Conservation (phyloP, 2,329 filamentous ascomycete species). For the Diaporthe citriasiana region DNA sequence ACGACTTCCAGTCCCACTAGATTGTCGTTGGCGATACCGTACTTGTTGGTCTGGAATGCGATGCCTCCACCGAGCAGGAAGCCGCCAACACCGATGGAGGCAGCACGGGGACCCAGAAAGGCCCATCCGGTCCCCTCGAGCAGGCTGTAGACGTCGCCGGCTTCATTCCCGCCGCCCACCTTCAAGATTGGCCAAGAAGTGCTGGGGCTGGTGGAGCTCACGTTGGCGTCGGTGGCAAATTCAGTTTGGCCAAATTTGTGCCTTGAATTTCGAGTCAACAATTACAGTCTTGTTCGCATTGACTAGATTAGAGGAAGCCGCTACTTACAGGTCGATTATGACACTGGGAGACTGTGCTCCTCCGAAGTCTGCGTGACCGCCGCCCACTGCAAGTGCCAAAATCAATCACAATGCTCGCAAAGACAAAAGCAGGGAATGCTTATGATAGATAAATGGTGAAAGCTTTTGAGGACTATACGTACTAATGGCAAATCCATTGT, state of each 20-base stretch:
- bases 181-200: conserved; percentile 39
- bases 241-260: conserved; percentile 31
- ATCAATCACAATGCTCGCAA: not conserved
- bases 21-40: conserved; percentile 32
- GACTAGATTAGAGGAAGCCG: not conserved
- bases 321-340: conserved; percentile 34
- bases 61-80: conserved; percentile 39
- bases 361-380: conserved; percentile 37
- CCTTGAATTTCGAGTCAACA: not conserved
- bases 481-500: conserved; percentile 39
- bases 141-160: conserved; percentile 31
- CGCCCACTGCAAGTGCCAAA: conserved; percentile 24
- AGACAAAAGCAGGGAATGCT: not conserved
- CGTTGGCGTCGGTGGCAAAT: conserved; percentile 16
- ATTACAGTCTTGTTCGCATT: not conserved
- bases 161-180: conserved; percentile 34
- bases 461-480: not conserved
- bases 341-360: conserved; percentile 38
- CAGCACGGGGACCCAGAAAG: conserved; percentile 34
- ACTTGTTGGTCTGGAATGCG: conserved; percentile 35
- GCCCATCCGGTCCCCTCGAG: conserved; percentile 39
- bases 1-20: conserved; percentile 37
- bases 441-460: not conserved
- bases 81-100: conserved; percentile 34
- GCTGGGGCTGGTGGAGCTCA: conserved; percentile 24